These are phyloP conservation scores for Populus hybrid DNA, from an alignment of 441 rosid species.

Conservation along the genomic window DNA sequence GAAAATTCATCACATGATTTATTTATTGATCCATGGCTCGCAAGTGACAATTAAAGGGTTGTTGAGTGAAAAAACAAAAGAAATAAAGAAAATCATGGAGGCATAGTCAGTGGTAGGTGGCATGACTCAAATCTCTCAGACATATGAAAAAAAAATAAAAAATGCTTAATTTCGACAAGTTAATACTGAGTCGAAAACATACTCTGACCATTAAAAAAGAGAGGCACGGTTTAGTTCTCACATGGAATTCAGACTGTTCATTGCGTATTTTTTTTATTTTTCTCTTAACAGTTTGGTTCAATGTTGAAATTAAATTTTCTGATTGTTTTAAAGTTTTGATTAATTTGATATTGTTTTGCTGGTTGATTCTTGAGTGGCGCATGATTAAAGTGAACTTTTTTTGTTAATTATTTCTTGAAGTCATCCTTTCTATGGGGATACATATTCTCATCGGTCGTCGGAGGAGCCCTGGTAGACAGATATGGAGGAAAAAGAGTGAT, in stretches of 20 bases:
- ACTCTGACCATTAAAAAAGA: background rate
- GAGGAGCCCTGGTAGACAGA: conserved; percentile 83
- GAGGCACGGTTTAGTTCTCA: background rate
- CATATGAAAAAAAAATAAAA: too few relatives aligned
- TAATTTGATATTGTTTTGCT: background rate
- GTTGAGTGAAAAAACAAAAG: background rate
- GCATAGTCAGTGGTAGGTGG: background rate
- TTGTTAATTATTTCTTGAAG: conserved; percentile 32
- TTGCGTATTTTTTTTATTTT: background rate
- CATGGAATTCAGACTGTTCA: background rate
- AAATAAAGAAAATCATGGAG: background rate
- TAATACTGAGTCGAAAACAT: background rate
- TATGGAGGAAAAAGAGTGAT: conserved; percentile 85
- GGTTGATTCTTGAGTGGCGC: background rate
- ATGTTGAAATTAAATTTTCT: background rate
- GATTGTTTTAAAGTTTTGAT: background rate
- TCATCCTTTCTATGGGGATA: conserved; percentile 98
- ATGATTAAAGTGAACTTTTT: background rate
- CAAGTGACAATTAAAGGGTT: background rate
- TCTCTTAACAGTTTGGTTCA: background rate
- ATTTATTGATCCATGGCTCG: background rate
- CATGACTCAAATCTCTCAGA: too few relatives aligned
- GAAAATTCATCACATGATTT: background rate
- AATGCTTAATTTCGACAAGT: too few relatives aligned
- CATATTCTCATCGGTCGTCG: conserved; percentile 78